phyloP scores from a whole-genome alignment of 306 rosid genomes.

The Canavalia ensiformis region DNA sequence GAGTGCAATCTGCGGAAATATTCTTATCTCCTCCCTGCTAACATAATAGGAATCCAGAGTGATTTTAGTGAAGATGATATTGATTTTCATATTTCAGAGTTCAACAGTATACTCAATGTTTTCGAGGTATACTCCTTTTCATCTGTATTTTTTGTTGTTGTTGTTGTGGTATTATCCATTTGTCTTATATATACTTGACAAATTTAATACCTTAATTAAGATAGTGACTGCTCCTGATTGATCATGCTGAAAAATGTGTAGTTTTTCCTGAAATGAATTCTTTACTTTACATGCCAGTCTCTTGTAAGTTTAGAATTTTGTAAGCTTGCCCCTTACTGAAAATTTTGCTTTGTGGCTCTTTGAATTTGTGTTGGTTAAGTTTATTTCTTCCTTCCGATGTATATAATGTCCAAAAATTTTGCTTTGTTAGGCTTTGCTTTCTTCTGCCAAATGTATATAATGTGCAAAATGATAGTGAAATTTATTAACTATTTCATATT shows the following conservation, averaged over 20 bases:
- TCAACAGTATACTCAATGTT: slow-evolving; percentile 70
- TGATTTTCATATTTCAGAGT: slow-evolving; percentile 77
- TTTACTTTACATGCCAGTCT: not conserved
- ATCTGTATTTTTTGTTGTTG: slow-evolving; percentile 16
- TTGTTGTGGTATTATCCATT: slow-evolving; percentile 21
- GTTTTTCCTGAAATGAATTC: not conserved
- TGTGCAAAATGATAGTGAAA: slow-evolving; percentile 1
- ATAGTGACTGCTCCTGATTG: slow-evolving; percentile 1
- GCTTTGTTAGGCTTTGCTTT: not conserved
- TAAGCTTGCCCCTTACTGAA: not conserved
- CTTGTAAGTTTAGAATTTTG: not conserved
- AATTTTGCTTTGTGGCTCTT: slow-evolving; percentile 18
- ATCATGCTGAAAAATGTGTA: slow-evolving; percentile 5
- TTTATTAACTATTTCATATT: not conserved
- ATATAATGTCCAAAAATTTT: not conserved
- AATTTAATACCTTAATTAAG: slow-evolving; percentile 25
- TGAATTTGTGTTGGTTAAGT: slow-evolving; percentile 5
- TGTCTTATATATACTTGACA: not conserved
- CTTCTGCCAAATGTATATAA: not conserved
- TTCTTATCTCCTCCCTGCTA: slow-evolving; percentile 88
- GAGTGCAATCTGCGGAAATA: slow-evolving; percentile 90
- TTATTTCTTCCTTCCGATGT: not conserved
- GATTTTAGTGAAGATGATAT: slow-evolving; percentile 64
- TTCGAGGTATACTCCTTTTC: slow-evolving; percentile 68
- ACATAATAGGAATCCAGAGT: slow-evolving; percentile 80